Evolutionary conservation across 116 monocot genomes (phyloP).

Genomic region (Iris pallida): DNA sequence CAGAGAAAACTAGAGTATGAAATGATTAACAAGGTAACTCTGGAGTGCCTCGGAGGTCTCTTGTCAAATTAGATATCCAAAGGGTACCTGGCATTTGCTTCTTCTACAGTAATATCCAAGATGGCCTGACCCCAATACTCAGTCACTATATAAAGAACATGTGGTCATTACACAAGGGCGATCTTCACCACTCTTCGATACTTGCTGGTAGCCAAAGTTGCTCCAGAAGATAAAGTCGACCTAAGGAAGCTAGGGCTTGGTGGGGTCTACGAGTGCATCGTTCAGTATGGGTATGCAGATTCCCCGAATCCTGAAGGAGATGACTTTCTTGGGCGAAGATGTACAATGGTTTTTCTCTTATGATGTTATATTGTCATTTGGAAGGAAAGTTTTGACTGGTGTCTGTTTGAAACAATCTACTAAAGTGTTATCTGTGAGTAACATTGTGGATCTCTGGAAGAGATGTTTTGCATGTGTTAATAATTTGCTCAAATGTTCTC

Average conservation of each 20-base stretch:
- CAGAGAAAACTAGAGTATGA: conserved; percentile 64
- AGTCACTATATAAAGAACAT: conserved; percentile 64
- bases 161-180: conserved; percentile 51
- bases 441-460: too few species aligned
- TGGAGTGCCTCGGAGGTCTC: conserved; percentile 35
- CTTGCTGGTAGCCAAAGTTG: conserved; percentile 56
- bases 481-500: too few species aligned
- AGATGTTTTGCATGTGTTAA: too few species aligned
- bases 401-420: too few species aligned
- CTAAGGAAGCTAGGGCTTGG: conserved; percentile 34
- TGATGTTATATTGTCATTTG: too few species aligned
- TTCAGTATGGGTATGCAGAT: conserved; percentile 78
- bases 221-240: conserved; percentile 37
- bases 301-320: conserved; percentile 28
- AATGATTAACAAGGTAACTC: conserved; percentile 39
- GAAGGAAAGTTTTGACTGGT: too few species aligned
- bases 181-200: conserved; percentile 56
- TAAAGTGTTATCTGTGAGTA: too few species aligned
- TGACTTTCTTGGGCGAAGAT: conserved; percentile 49
- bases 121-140: conserved; percentile 65
- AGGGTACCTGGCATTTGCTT: conserved; percentile 66
- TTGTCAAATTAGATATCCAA: conserved; percentile 39
- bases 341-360: too few species aligned
- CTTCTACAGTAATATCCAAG: conserved; percentile 71
- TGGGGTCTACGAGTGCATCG: conserved; percentile 54